Evolutionary conservation across 352 stramenopile species (phyloP), one percentile per base, ranked within the genome.

Genomic region (Phytopythium ostracodes): DNA sequence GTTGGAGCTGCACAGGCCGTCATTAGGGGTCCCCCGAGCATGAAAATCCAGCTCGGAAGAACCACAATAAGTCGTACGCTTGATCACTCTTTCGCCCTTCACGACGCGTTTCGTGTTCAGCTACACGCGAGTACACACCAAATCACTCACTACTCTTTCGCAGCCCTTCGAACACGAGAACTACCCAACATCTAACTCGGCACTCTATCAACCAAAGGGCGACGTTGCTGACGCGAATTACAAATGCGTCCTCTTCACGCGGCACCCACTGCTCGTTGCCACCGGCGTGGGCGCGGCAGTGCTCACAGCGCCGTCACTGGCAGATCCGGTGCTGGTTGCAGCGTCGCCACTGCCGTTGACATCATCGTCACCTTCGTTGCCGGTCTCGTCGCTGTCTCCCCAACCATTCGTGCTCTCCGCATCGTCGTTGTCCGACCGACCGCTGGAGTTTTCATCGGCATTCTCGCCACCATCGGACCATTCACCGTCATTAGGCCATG

Each of bases 301-400:
- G 29, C 7, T 10, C 1, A 24, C 51, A 20, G 51, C 31, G 2
- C 20, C 51, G 31, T 22, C 49, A n/a, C 4, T 11, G 5, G 12
- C 29, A 42, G 29, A 38, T 17, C 27, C 33, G 0, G 29, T 31
- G 22, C 31, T 58, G 10, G 29, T 44, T 15, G 17, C 17, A 46
- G 20, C 31, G 22, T 29, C 17, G 8, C 38, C 38, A 5, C 42
- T 47, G 18, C 42, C 42, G 42, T 12, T 47, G 3, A 47, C 18
- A 25, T 14, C 18, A 11, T 47, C 42, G 33, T 46, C 33, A 17
- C 31, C 52, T 46, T 58, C 52, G 52, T 58, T 46, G 33, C 52
- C 52, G 33, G 35, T 44, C 52, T 46, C 52, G 3, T 43, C 29
- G 9, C 17, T 36, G 18, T 24, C 46, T 0, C 46, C 46, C 46